Evolutionary conservation across 192 early-diverging fungal genomes (phyloP).

Genomic region (Podila minutissima): DNA sequence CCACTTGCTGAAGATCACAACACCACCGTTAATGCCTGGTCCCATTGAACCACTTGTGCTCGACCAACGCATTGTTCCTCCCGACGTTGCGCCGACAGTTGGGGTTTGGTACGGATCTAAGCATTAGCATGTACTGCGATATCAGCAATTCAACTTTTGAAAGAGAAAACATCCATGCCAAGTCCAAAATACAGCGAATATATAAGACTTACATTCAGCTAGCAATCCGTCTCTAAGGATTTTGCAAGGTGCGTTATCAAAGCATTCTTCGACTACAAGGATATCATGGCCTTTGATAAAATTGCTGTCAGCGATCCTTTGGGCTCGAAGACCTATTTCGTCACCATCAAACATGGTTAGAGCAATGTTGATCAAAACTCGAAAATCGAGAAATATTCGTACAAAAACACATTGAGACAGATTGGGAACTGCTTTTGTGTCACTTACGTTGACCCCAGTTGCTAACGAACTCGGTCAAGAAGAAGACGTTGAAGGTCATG

Average conservation of each 20-base stretch:
- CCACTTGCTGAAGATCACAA: slow-evolving; percentile 45
- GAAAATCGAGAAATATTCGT: neutral
- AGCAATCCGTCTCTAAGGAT: slow-evolving; percentile 15
- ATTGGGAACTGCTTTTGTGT: too few species aligned
- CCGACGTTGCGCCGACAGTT: slow-evolving; percentile 25
- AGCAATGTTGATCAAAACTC: neutral
- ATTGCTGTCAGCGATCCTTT: slow-evolving; percentile 26
- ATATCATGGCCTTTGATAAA: slow-evolving; percentile 45
- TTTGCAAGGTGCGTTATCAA: slow-evolving; percentile 12
- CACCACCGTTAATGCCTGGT: slow-evolving; percentile 27
- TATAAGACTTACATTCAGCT: slow-evolving; percentile 27
- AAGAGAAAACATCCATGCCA: neutral
- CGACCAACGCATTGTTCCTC: slow-evolving; percentile 34
- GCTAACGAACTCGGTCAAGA: too few species aligned
- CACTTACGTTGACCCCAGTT: too few species aligned
- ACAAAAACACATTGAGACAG: neutral
- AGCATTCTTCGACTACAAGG: slow-evolving; percentile 38
- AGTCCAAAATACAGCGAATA: neutral
- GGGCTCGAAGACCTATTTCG: slow-evolving; percentile 14
- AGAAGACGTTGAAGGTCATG: too few species aligned
- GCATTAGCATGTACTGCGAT: neutral
- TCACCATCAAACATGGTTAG: neutral
- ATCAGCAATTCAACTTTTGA: neutral
- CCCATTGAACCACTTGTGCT: slow-evolving; percentile 6
- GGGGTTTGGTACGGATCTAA: slow-evolving; percentile 44